These are phyloP conservation scores for Erythrophleum fordii DNA, from an alignment of 306 rosid species.

Conservation along the genomic window DNA sequence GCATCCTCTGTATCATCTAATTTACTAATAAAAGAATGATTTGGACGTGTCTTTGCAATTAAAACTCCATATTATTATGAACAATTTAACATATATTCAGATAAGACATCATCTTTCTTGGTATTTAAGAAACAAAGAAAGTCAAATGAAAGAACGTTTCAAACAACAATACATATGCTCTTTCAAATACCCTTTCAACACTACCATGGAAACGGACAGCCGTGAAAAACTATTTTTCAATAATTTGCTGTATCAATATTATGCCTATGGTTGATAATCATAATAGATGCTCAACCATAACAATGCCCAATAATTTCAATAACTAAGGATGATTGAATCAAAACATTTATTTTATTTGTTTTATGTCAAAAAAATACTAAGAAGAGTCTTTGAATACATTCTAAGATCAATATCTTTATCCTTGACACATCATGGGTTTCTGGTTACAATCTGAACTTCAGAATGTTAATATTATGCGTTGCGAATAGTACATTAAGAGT, in stretches of 20 bases:
- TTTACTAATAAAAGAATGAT: background rate
- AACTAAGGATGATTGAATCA: background rate
- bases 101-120: background rate
- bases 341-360: background rate
- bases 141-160: background rate
- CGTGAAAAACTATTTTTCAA: background rate
- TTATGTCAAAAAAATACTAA: background rate
- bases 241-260: too few species aligned
- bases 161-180: background rate
- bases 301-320: background rate
- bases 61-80: background rate
- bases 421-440: background rate
- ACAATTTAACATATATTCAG: background rate
- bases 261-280: background rate
- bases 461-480: background rate
- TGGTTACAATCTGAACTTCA: background rate
- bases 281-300: background rate
- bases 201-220: background rate
- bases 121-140: background rate
- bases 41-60: background rate
- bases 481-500: background rate
- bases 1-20: background rate
- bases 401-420: background rate
- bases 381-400: background rate
- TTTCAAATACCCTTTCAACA: background rate